Evolutionary conservation across 1,284 basidiomycete genomes (phyloP).

Genomic region (Ganoderma sinense): DNA sequence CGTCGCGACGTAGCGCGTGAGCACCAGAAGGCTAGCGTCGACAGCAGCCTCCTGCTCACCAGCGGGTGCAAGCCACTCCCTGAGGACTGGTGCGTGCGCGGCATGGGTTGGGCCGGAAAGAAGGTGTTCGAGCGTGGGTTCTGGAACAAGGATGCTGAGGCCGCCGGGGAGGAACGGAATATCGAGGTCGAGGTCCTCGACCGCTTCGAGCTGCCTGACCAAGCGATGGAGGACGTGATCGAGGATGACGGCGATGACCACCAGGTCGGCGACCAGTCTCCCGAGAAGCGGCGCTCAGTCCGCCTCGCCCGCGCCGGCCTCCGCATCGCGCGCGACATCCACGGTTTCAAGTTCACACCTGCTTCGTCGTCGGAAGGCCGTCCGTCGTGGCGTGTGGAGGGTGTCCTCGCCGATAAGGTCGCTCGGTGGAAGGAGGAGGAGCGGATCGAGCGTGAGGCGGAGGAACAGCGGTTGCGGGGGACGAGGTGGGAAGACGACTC

Average conservation of each 20-base stretch:
- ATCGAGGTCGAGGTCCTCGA: constrained; percentile 86
- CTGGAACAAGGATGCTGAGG: constrained; percentile 65
- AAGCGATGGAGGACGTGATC: constrained; percentile 77
- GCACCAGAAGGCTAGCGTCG: constrained; percentile 37
- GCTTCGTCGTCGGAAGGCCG: constrained; percentile 51
- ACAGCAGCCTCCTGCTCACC: constrained; percentile 57
- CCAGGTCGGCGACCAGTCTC: constrained; percentile 37
- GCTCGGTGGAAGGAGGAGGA: constrained; percentile 76
- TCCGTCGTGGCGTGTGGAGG: constrained; percentile 73
- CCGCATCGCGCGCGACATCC: constrained; percentile 73
- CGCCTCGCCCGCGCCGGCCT: constrained; percentile 79
- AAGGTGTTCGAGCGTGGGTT: constrained; percentile 91
- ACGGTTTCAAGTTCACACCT: constrained; percentile 72
- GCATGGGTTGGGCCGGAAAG: constrained; percentile 94
- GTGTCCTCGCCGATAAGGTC: constrained; percentile 74
- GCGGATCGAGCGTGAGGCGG: constrained; percentile 65
- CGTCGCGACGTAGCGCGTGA: constrained; percentile 54
- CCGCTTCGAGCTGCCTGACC: constrained; percentile 57
- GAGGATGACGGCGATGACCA: constrained; percentile 76
- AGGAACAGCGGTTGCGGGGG: constrained; percentile 68
- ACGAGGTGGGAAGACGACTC: constrained; percentile 66
- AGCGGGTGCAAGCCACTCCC: constrained; percentile 76
- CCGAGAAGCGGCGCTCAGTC: constrained; percentile 64
- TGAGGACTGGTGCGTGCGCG: constrained; percentile 96
- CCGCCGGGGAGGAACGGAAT: constrained; percentile 63